Conservation (phyloP, 2,329 filamentous ascomycete species). For the Passalora sequoiae region DNA sequence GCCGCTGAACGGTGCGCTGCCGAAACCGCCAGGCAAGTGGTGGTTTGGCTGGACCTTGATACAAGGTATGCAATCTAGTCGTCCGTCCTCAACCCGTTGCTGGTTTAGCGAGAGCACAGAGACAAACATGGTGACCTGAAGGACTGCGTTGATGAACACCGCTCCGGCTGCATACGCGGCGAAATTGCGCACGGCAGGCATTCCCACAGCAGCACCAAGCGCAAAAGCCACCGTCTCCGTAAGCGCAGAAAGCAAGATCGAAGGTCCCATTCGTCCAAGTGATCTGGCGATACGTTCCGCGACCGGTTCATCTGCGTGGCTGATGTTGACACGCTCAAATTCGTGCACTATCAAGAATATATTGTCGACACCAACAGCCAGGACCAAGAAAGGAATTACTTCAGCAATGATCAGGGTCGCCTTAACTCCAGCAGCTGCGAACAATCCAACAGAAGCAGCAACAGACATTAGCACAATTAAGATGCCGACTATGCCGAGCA, state of each 20-base stretch:
- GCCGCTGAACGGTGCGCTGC: slow-evolving; percentile 59
- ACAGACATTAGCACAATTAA: slow-evolving; percentile 97
- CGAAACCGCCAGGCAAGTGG: slow-evolving; percentile 55
- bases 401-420: slow-evolving; percentile 97
- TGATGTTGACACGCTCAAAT: slow-evolving; percentile 90
- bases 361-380: slow-evolving; percentile 96
- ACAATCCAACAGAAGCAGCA: slow-evolving; percentile 86
- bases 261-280: slow-evolving; percentile 93
- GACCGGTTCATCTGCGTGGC: slow-evolving; percentile 81
- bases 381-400: slow-evolving; percentile 93
- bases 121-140: slow-evolving; percentile 96
- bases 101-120: slow-evolving; percentile 90
- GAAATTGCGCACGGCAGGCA: slow-evolving; percentile 97
- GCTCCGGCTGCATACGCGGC: slow-evolving; percentile 93
- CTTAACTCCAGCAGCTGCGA: slow-evolving; percentile 86
- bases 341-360: slow-evolving; percentile 99
- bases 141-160: slow-evolving; percentile 92
- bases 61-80: slow-evolving; percentile 90
- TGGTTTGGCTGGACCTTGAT: slow-evolving; percentile 72
- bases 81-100: slow-evolving; percentile 76
- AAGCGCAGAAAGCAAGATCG: slow-evolving; percentile 88
- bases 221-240: slow-evolving; percentile 94
- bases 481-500: slow-evolving; percentile 89
- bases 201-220: slow-evolving; percentile 86
- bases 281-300: slow-evolving; percentile 81